Base-by-base conservation (phyloP, 2,329 filamentous ascomycete genomes). In the Sordariomycetes sp. region DNA sequence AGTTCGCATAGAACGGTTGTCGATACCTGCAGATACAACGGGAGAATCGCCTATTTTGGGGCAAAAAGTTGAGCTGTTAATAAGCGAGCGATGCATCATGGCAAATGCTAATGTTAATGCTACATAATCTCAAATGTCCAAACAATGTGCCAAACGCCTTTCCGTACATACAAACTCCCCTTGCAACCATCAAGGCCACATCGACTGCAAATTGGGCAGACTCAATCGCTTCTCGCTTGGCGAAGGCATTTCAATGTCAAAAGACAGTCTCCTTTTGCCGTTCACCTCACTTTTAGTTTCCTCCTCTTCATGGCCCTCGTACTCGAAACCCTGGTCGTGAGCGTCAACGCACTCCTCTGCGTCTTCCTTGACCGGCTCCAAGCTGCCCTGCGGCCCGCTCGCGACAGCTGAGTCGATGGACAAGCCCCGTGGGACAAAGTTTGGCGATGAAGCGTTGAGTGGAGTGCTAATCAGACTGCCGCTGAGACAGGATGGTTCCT, bases 1-100 rank as follows among this genome's bases (percentile, higher is more conserved):
- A 93, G 58, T 93, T 93, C 61, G 72, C 71, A 31, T 78, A 41
- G 39, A 25, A 19, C 17, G 18, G 8, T 10, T n/a, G n/a, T n/a
- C n/a, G n/a, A n/a, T n/a, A n/a, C n/a, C n/a, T n/a, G n/a, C n/a
- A n/a, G n/a, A n/a, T n/a, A n/a, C n/a, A n/a, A n/a, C n/a, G n/a
- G n/a, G n/a, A n/a, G n/a, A n/a, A n/a, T n/a, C n/a, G n/a, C n/a
- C n/a, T n/a, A n/a, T n/a, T n/a, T n/a, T n/a, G n/a, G n/a, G n/a
- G n/a, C n/a, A n/a, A n/a, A n/a, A n/a, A n/a, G n/a, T n/a, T n/a
- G n/a, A n/a, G n/a, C n/a, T n/a, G n/a, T n/a, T n/a, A n/a, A n/a
- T n/a, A n/a, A n/a, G n/a, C n/a, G n/a, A n/a, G n/a, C n/a, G n/a
- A n/a, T n/a, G n/a, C n/a, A n/a, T n/a, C n/a, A n/a, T n/a, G n/a